Evolutionary conservation across 2,329 filamentous ascomycete genomes (phyloP), one percentile per base, ranked within the genome.

Genomic region (Penicillium sp.): DNA sequence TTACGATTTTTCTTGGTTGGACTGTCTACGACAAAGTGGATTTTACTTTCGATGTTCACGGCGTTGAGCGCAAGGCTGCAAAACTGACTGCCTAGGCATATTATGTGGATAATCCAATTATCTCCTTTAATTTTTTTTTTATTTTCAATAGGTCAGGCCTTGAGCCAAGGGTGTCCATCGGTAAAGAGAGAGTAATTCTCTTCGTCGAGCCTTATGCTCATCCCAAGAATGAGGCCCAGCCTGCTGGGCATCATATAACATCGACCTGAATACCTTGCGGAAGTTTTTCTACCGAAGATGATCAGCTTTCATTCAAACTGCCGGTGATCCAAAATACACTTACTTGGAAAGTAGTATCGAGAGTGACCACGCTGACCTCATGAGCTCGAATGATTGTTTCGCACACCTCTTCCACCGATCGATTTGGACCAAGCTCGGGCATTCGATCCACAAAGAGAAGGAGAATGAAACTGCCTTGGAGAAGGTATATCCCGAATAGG

Each of bases 121-220:
- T 7, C 19, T 22, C 19, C 19, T 22, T 22, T 22, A 22, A 22
- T 22, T 22, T 22, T 22, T 22, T 22, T 26, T 46, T 46, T 13
- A 1, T 25, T 43, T 26, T 55, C 40, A 65, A 30, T 65, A 65
- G 16, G 63, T 61, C 48, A 65, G 60, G 6, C 49, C 63, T 45
- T 65, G 58, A 16, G 60, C 58, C 14, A 59, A 55, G 1, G 60
- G 60, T 28, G 78, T 84, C 83, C 83, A 85, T 48, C 82, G 77
- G 65, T 85, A 85, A 48, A 84, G 70, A 6, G 82, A 83, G n/a
- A 85, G 71, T 10, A 80, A 73, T 59, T 83, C 82, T 58, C 81
- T 75, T 13, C 82, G 75, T 66, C 77, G 76, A 60, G 75, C 82
- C 73, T 76, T 74, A 51, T 79, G 78, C 66, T 82, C 80, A 52